Evolutionary conservation across 495 filamentous ascomycete genomes (phyloP).

Genomic region (Penicillium roqueforti): DNA sequence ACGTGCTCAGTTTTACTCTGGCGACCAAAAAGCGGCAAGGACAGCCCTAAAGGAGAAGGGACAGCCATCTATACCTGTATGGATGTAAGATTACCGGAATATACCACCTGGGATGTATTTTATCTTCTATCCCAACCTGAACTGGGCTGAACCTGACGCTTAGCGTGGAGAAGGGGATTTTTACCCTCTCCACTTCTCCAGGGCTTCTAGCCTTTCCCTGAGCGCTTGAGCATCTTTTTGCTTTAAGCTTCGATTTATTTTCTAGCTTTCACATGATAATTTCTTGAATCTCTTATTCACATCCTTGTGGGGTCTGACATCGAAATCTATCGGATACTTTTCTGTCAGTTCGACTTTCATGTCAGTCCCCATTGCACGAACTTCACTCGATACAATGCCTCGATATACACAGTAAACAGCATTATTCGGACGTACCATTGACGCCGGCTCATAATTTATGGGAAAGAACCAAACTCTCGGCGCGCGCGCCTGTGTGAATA

Average conservation of each 20-base stretch:
- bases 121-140: no score
- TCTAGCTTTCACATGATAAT: not conserved
- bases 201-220: not conserved
- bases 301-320: not conserved
- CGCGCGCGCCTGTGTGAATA: slow-evolving; percentile 16
- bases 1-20: no score
- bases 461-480: not conserved
- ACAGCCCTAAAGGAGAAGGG: no score
- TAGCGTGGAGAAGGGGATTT: not conserved
- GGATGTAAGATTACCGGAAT: no score
- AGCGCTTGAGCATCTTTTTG: not conserved
- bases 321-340: not conserved
- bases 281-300: not conserved
- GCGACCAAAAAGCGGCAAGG: no score
- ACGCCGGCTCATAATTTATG: not conserved
- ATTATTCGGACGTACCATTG: not conserved
- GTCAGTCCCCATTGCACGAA: not conserved
- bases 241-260: not conserved
- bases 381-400: not conserved
- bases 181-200: not conserved
- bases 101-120: no score
- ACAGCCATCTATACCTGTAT: no score
- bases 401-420: slow-evolving; percentile 14
- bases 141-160: no score
- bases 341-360: not conserved